phyloP scores from a whole-genome alignment of 805 yeast species.

The Sungouiozyma ichnusensis region DNA sequence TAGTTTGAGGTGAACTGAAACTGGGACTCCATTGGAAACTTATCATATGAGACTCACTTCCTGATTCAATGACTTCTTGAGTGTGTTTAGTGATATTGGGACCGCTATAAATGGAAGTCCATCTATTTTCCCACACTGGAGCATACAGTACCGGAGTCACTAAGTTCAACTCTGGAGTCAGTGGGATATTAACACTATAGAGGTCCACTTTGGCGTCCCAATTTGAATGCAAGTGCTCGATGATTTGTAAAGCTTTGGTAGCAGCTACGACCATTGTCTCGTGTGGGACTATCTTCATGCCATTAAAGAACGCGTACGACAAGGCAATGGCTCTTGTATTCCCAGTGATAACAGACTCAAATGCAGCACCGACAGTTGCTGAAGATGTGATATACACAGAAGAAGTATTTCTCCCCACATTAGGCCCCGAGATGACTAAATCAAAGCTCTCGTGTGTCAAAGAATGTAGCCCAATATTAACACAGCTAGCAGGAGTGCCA shows the following conservation, averaged over 20 bases:
- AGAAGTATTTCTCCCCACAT: constrained; percentile 86
- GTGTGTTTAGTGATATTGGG: constrained; percentile 8
- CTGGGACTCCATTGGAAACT: constrained; percentile 79
- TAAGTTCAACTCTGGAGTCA: constrained; percentile 41
- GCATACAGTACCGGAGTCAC: constrained; percentile 57
- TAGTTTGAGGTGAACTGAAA: constrained; percentile 37
- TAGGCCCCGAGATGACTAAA: constrained; percentile 88
- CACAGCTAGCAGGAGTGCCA: constrained; percentile 94
- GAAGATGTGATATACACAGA: constrained; percentile 81
- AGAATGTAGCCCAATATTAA: constrained; percentile 81
- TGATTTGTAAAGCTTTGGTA: constrained; percentile 50
- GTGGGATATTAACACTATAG: constrained; percentile 78
- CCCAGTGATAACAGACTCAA: constrained; percentile 76
- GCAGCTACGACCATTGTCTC: constrained; percentile 56
- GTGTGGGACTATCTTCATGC: constrained; percentile 33
- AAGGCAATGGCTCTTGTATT: constrained; percentile 63
- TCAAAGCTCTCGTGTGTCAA: constrained; percentile 49
- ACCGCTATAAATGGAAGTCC: constrained; percentile 55
- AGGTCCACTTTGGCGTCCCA: constrained; percentile 53
- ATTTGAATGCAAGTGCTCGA: constrained; percentile 44
- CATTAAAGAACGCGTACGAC: constrained; percentile 67
- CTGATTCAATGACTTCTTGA: constrained; percentile 34
- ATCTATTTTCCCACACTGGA: constrained; percentile 70
- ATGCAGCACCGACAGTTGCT: constrained; percentile 94
- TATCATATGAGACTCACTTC: constrained; percentile 33